A percentile compares a stretch with the other conserved stretches of the same genome.
Evolutionary conservation across 2,329 filamentous ascomycete genomes (phyloP).

Genomic region (Knufia petricola): DNA sequence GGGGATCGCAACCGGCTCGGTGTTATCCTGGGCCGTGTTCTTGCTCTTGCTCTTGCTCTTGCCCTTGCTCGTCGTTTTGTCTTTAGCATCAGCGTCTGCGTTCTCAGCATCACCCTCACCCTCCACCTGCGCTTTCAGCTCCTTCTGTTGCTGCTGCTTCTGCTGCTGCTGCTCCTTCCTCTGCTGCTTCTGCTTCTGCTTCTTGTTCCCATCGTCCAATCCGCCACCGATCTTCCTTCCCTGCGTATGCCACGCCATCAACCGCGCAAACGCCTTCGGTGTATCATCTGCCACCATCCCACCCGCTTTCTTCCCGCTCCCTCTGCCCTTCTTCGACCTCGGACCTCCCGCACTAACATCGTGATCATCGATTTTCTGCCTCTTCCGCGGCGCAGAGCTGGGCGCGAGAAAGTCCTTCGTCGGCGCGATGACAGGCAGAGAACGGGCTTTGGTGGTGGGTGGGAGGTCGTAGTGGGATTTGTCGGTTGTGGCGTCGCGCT

Average conservation of each 20-base stretch:
- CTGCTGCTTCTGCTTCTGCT: conserved; percentile 23
- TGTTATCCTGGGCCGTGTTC: too few species aligned
- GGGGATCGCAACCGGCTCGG: too few species aligned
- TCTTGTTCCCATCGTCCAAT: conserved; percentile 56
- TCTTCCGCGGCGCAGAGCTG: conserved; percentile 30
- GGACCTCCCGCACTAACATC: too few species aligned
- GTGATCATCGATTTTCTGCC: conserved; percentile 24
- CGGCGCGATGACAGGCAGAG: conserved; percentile 38
- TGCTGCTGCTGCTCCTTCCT: conserved; percentile 28
- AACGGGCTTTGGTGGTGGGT: conserved; percentile 49
- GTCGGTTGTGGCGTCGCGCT: conserved; percentile 43
- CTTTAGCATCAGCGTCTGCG: conserved; percentile 9
- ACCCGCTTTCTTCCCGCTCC: conserved; percentile 30
- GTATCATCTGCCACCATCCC: conserved; percentile 62
- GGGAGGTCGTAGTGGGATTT: conserved; percentile 43
- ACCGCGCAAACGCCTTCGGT: conserved; percentile 72
- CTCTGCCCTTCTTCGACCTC: too few species aligned
- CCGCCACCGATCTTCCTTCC: conserved; percentile 51
- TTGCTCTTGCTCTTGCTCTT: too few species aligned
- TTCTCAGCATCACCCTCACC: too few species aligned
- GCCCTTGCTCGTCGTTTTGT: conserved; percentile 14
- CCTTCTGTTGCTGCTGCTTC: conserved; percentile 16
- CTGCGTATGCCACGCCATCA: conserved; percentile 66
- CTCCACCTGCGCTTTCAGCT: conserved; percentile 1
- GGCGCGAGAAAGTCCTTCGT: conserved; percentile 26